Evolutionary conservation across 768 basidiomycete species (phyloP), one percentile per base, ranked within the genome.

Genomic region (Pluteus cervinus): DNA sequence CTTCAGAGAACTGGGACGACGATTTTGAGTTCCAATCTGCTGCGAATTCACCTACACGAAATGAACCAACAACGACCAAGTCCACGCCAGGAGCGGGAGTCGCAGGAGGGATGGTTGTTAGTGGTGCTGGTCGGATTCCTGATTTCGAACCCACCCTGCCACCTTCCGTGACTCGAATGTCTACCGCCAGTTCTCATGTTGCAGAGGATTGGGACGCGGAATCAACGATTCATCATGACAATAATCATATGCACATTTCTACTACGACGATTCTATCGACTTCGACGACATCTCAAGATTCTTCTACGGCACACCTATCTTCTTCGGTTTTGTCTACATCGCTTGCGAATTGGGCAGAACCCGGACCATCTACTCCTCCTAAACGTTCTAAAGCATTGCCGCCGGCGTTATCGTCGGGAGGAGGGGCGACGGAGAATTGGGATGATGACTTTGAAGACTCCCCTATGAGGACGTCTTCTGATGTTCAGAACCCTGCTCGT

Each of bases 381-480:
- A 66, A 61, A 48, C 63, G 58, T 46, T 1, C 30, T 21, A 18
- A 24, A 18, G 35, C n/a, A 36, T 29, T 22, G 41, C 46, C 10
- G 36, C 49, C 20, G 60, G 56, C 33, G 51, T 60, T 0, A 41
- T 24, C 25, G 16, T 10, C 47, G 39, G 14, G 29, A 39, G n/a
- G n/a, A 21, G 31, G 12, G 4, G 45, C 51, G 14, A 52, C 57
- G 10, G 76, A 80, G 56, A 78, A 78, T 43, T 80, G 78, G 77
- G 79, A 79, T 48, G 79, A 78, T 30, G 78, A 80, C 36, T 80
- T 76, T 40, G 76, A 75, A 34, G 76, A 79, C 48, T 68, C 71
- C 0, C 71, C 69, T 5, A 45, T 46, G 5, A 54, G 39, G 8
- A 34, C n/a, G 17, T 21, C 24, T 15, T 34, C 30, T 20, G 9